Base-by-base conservation (phyloP, 805 yeast genomes). In the Cyberlindnera veronae region DNA sequence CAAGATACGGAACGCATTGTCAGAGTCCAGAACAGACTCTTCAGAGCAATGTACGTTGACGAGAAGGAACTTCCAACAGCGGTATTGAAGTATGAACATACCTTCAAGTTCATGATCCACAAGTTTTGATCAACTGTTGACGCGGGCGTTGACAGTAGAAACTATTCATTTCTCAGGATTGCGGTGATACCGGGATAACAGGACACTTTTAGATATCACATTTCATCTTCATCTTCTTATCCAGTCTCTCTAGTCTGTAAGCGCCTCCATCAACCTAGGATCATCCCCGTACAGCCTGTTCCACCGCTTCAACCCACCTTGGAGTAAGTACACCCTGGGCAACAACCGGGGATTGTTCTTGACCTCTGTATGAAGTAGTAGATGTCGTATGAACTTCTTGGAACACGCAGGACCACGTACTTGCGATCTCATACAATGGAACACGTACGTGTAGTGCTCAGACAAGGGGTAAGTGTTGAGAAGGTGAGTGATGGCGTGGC, bases 391-490 rank as follows among this genome's bases (percentile, higher is more conserved):
- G 14, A 53, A 44, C 24, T 24, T 36, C 22, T 32, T 31, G 0
- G 51, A 42, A 36, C 52, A 42, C 4, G 30, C 26, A 1, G 58
- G 58, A 8, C 57, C 57, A 21, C 58, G 27, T 6, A 32, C 35
- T 34, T 52, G 41, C 7, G 55, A 50, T 38, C 58, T 36, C 57
- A 54, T 54, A 24, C 58, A 54, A 29, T 55, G 58, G 38, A 55
- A 48, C 6, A 53, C 39, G 29, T 43, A 48, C 1, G 15, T 29
- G 9, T 41, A 29, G 1, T 22, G 26, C 5, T 27, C 22, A 10
- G n/a, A 19, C 14, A 29, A 8, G 3, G 50, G 45, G 31, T 29
- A 44, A 3, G 22, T 15, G 4, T 16, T 10, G 3, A 53, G 16
- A 5, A 52, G 7, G 3, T 28, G 15, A 1, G 32, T 24, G 16